Evolutionary conservation across 2,329 filamentous ascomycete species (phyloP).

Genomic region (Trichothecium sympodiale): DNA sequence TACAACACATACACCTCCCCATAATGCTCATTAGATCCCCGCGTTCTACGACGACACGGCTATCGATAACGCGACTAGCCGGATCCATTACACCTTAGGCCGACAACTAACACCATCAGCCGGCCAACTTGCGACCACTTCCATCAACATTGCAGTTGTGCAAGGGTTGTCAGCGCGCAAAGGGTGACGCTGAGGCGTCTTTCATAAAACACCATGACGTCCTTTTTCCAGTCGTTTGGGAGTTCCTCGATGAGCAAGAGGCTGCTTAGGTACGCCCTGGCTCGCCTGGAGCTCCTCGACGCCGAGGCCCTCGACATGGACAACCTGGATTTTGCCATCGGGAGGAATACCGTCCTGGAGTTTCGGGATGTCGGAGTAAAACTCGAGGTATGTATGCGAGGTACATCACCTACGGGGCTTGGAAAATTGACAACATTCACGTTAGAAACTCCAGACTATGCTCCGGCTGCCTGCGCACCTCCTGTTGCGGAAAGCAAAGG

Average conservation of each 20-base stretch:
- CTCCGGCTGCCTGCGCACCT: conserved; percentile 65
- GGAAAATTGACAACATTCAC: conserved; percentile 1
- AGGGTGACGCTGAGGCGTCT: too few relatives aligned
- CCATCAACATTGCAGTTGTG: too few relatives aligned
- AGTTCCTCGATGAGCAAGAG: conserved; percentile 76
- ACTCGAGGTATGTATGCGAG: conserved; percentile 45
- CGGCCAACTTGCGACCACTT: neutral
- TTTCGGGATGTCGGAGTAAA: conserved; percentile 77
- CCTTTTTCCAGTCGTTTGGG: conserved; percentile 55
- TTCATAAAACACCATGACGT: conserved; percentile 47
- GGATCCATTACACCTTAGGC: too few relatives aligned
- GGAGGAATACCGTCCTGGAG: conserved; percentile 72
- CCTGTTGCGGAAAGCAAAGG: conserved; percentile 60
- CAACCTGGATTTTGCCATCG: conserved; percentile 73
- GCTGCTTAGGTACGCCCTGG: conserved; percentile 76
- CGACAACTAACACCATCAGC: conserved; percentile 1
- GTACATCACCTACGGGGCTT: too few relatives aligned
- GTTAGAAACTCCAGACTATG: conserved; percentile 70
- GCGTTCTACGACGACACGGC: conserved; percentile 1
- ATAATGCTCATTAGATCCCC: conserved; percentile 1
- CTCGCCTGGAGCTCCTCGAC: conserved; percentile 76
- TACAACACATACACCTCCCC: too few relatives aligned
- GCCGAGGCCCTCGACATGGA: conserved; percentile 78
- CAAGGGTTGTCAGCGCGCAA: too few relatives aligned
- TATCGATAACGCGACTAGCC: too few relatives aligned